Percentiles rank a stretch among this genome's conserved stretches.
phyloP scores from a whole-genome alignment of 345 rosid species.

The Ricinus communis region DNA sequence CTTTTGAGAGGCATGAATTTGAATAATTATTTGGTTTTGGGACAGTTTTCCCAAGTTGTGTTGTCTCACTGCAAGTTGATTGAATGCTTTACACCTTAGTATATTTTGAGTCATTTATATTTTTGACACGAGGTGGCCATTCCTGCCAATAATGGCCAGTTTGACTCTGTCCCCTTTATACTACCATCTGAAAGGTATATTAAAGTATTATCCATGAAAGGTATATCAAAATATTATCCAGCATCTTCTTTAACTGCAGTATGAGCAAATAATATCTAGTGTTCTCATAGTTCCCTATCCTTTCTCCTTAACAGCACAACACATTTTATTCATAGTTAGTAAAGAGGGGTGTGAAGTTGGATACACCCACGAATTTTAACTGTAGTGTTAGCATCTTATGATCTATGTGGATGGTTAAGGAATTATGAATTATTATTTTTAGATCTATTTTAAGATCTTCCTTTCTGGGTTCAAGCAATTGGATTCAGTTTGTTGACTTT shows the following conservation, averaged over 20 bases:
- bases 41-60: conserved; percentile 1
- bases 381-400: no score
- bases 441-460: background rate
- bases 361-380: no score
- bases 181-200: background rate
- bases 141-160: background rate
- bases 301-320: no score
- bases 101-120: background rate
- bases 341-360: no score
- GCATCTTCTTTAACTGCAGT: background rate
- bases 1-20: background rate
- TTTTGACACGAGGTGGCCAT: background rate
- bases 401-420: no score
- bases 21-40: no score
- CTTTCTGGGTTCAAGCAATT: background rate
- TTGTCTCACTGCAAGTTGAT: background rate
- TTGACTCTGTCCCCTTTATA: conserved; percentile 1
- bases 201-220: no score
- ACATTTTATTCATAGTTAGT: no score
- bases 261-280: background rate
- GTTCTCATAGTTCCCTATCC: background rate
- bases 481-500: background rate
- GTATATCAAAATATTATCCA: background rate
- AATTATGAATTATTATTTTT: no score
- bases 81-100: conserved; percentile 17